A percentile compares a stretch with the other conserved stretches of the same genome.
Conservation (phyloP, 495 filamentous ascomycete species). For the Penicillium argentinense region DNA sequence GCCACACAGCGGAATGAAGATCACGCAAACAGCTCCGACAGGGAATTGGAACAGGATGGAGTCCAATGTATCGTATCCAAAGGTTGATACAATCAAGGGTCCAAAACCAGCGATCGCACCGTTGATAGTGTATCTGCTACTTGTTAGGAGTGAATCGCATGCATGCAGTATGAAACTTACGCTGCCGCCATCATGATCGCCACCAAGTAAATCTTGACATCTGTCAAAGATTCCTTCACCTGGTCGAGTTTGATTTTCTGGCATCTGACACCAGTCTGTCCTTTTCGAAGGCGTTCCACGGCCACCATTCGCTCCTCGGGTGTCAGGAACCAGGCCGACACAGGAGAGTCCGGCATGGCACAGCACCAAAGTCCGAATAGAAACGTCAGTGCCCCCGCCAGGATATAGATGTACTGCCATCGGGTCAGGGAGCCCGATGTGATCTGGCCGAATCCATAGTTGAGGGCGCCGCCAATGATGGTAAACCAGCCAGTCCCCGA, state of each 20-base stretch:
- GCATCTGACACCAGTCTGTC: slow-evolving; percentile 54
- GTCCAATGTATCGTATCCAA: slow-evolving; percentile 64
- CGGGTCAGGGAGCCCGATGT: slow-evolving; percentile 48
- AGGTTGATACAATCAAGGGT: slow-evolving; percentile 71
- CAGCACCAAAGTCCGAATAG: slow-evolving; percentile 65
- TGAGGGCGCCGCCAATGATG: slow-evolving; percentile 64
- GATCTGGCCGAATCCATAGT: slow-evolving; percentile 72
- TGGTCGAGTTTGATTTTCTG: slow-evolving; percentile 51
- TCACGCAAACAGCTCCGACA: slow-evolving; percentile 60
- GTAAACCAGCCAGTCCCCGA: slow-evolving; percentile 65
- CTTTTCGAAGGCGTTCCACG: slow-evolving; percentile 51
- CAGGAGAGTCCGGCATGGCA: slow-evolving; percentile 51
- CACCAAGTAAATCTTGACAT: slow-evolving; percentile 54
- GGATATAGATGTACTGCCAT: slow-evolving; percentile 71
- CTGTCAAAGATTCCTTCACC: slow-evolving; percentile 47
- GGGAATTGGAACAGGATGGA: slow-evolving; percentile 75
- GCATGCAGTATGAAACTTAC: slow-evolving; percentile 24
- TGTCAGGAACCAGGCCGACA: slow-evolving; percentile 54
- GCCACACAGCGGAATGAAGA: slow-evolving; percentile 64
- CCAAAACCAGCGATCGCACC: slow-evolving; percentile 77
- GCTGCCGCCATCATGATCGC: slow-evolving; percentile 58
- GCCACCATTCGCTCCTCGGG: slow-evolving; percentile 51
- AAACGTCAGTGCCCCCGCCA: slow-evolving; percentile 63
- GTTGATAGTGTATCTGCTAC: slow-evolving; percentile 63
- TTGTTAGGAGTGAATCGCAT: background rate